Evolutionary conservation across 2,329 filamentous ascomycete genomes (phyloP), one percentile per base, ranked within the genome.

Genomic region (Xylariaceae sp.): DNA sequence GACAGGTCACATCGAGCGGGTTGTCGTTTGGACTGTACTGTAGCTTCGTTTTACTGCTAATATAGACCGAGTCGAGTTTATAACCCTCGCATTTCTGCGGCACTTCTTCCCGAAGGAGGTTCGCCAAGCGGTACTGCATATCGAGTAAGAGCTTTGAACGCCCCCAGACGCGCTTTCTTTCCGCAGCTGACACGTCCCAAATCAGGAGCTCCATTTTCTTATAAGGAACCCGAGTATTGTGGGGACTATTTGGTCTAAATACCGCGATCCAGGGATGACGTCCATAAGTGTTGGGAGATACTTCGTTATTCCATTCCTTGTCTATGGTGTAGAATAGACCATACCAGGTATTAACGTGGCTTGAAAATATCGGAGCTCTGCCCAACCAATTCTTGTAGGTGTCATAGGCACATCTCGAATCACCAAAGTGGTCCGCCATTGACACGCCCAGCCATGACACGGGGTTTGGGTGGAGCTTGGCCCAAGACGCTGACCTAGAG

Each of bases 241-340:
- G 72, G 1, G 74, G 69, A n/a, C 78, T 69, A 3, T 70, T 62
- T 0, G 79, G 76, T 10, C 83, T 76, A 54, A 77, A 76, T 14
- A 82, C 63, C 0, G 72, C 79, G 32, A 85, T 59, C 82, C 82
- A 86, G 0, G 83, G 79, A 44, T 78, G 75, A 9, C 77, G 74
- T 16, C 49, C 50, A 20, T 70, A 69, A 12, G 29, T 55, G 5
- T 50, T 23, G n/a, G 63, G 44, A 21, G 66, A 60, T 47, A 52
- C 40, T 20, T 58, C 40, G n/a, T 63, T 53, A 41, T 75, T 67
- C 74, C 74, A 77, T 1, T 69, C 65, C 12, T 70, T 73, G 7
- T 75, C 72, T 16, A 75, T 70, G 0, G 80, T 83, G 61, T 82
- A 82, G 62, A 84, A 85, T 5, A 85, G 63, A 0, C 78, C 81